A percentile compares a stretch with the other conserved stretches of the same genome.
Evolutionary conservation across 1,284 basidiomycete species (phyloP).

Genomic region (Ganoderma resinaceum): DNA sequence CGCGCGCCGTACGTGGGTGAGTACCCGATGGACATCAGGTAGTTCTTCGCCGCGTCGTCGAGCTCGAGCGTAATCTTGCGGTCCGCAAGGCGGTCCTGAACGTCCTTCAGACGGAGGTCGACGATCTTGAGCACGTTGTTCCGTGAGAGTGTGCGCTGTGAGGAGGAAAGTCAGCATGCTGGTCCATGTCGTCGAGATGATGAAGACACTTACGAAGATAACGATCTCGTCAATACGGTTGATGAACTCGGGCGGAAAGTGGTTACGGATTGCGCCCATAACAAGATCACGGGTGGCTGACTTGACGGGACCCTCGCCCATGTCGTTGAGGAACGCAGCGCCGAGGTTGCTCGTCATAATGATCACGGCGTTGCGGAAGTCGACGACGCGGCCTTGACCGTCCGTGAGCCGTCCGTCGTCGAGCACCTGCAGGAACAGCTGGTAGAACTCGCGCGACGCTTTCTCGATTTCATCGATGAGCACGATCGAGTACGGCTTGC

Average conservation of each 20-base stretch:
- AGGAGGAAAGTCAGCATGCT: constrained; percentile 34
- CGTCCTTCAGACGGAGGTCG: constrained; percentile 77
- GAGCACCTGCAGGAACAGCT: constrained; percentile 92
- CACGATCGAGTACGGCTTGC: constrained; percentile 86
- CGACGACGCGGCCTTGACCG: constrained; percentile 80
- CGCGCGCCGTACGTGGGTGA: constrained; percentile 89
- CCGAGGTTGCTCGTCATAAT: constrained; percentile 96
- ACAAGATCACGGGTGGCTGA: constrained; percentile 72
- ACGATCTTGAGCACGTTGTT: constrained; percentile 85
- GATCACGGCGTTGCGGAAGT: constrained; percentile 90
- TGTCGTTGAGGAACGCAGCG: constrained; percentile 78
- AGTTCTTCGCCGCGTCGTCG: constrained; percentile 81
- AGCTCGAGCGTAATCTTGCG: constrained; percentile 84
- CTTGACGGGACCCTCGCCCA: constrained; percentile 77
- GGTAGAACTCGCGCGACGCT: constrained; percentile 89
- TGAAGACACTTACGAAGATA: constrained; percentile 75
- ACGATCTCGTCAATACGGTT: constrained; percentile 92
- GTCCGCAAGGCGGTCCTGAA: constrained; percentile 72
- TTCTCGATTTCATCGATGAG: constrained; percentile 92
- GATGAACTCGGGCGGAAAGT: constrained; percentile 94
- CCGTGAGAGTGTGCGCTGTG: constrained; percentile 79
- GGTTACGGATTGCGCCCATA: constrained; percentile 78
- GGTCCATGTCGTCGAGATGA: constrained; percentile 7
- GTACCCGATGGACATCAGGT: constrained; percentile 87
- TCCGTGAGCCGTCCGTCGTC: constrained; percentile 97